Evolutionary conservation across 176 grass and related monocot genomes (phyloP).

Genomic region (Lolium rigidum): DNA sequence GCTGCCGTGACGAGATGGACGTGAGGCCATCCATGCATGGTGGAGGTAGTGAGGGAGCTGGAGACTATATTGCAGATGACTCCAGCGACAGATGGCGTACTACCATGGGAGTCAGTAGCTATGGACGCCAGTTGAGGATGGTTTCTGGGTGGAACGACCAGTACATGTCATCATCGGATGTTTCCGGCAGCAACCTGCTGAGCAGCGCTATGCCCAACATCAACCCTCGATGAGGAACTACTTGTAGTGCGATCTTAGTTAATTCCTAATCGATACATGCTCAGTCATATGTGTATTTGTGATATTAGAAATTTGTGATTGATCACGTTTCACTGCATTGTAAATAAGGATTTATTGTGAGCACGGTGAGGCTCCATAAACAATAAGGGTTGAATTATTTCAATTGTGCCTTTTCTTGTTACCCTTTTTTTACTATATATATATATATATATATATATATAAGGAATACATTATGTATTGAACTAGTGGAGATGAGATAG

Average conservation of each 20-base stretch:
- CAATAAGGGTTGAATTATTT: neutral
- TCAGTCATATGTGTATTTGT: neutral
- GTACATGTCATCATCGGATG: slow-evolving; percentile 54
- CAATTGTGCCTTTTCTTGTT: too few species aligned
- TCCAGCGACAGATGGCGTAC: slow-evolving; percentile 39
- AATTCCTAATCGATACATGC: neutral
- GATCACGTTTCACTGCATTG: neutral
- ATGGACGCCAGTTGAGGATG: slow-evolving; percentile 35
- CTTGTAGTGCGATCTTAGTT: neutral
- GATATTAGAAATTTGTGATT: neutral
- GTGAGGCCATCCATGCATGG: slow-evolving; percentile 66
- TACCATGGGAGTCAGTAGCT: slow-evolving; percentile 32
- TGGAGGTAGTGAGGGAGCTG: slow-evolving; percentile 66
- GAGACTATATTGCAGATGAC: slow-evolving; percentile 64
- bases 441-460: too few species aligned
- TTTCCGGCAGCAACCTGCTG: slow-evolving; percentile 84
- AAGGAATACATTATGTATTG: too few species aligned
- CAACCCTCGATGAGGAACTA: slow-evolving; percentile 51
- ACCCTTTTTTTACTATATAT: too few species aligned
- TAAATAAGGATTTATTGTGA: neutral
- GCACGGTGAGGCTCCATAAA: neutral
- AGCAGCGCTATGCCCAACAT: slow-evolving; percentile 72
- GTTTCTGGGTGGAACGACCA: slow-evolving; percentile 42
- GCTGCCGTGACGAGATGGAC: slow-evolving; percentile 67
- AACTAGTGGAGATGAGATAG: too few species aligned